Evolutionary conservation across 495 filamentous ascomycete genomes (phyloP).

Genomic region (Hyaloscypha variabilis): DNA sequence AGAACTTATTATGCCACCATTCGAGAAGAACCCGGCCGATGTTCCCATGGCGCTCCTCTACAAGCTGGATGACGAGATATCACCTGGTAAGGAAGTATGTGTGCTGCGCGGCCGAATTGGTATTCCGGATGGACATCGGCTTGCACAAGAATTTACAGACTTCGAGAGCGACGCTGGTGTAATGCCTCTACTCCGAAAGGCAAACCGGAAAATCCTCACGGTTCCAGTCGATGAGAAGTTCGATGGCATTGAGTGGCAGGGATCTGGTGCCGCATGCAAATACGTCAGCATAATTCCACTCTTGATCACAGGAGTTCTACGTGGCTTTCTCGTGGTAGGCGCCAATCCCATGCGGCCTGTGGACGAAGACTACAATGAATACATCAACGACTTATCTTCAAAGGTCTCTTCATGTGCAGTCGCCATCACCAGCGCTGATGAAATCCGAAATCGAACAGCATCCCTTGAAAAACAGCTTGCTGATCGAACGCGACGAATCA

Average conservation of each 20-base stretch:
- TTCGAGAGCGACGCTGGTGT: slow-evolving; percentile 62
- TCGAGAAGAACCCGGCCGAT: slow-evolving; percentile 51
- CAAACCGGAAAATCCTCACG: slow-evolving; percentile 57
- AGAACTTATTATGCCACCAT: slow-evolving; percentile 16
- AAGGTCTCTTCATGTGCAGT: slow-evolving; percentile 62
- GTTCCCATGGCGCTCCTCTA: slow-evolving; percentile 65
- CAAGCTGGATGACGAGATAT: slow-evolving; percentile 48
- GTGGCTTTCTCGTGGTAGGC: slow-evolving; percentile 36
- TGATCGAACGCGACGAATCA: slow-evolving; percentile 13
- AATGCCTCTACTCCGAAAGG: slow-evolving; percentile 64
- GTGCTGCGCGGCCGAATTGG: slow-evolving; percentile 62
- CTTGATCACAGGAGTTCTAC: slow-evolving; percentile 31
- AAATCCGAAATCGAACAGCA: slow-evolving; percentile 52
- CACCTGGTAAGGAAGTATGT: slow-evolving; percentile 48
- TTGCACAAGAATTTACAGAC: slow-evolving; percentile 54
- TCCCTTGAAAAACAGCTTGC: slow-evolving; percentile 19
- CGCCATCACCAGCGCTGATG: slow-evolving; percentile 70
- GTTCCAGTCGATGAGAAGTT: slow-evolving; percentile 48
- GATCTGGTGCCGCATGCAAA: slow-evolving; percentile 38
- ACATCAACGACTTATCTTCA: slow-evolving; percentile 17
- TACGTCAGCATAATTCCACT: slow-evolving; percentile 65
- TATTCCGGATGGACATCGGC: slow-evolving; percentile 58
- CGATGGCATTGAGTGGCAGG: slow-evolving; percentile 40
- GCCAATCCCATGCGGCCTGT: slow-evolving; percentile 23
- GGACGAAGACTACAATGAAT: slow-evolving; percentile 21